Evolutionary conservation across 2,329 filamentous ascomycete genomes (phyloP).

Genomic region (Emergomyces orientalis): DNA sequence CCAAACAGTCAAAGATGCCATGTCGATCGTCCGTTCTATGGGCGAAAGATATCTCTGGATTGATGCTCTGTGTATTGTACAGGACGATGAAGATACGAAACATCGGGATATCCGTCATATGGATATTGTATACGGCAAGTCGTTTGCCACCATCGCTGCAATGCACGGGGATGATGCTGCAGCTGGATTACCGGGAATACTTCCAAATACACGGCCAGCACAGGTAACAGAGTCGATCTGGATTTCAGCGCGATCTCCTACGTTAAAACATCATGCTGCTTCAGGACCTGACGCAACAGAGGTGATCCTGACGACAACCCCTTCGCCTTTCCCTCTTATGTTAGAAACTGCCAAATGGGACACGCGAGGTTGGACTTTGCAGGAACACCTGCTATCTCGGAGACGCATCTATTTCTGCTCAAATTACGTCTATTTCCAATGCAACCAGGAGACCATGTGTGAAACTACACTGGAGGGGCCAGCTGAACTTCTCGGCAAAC

Average conservation of each 20-base stretch:
- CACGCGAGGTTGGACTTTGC: not conserved
- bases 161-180: not conserved
- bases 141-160: not conserved
- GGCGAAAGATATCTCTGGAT: not conserved
- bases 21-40: not conserved
- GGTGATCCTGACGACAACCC: not conserved
- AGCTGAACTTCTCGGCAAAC: not conserved
- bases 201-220: not conserved
- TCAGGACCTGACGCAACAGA: not conserved
- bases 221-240: not conserved
- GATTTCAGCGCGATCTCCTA: not conserved
- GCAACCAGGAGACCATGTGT: not conserved
- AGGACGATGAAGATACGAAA: not conserved
- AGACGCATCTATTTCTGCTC: not conserved
- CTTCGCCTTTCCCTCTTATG: not conserved
- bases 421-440: not conserved
- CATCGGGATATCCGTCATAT: not conserved
- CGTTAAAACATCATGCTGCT: not conserved
- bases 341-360: not conserved
- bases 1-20: not conserved
- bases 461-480: not conserved
- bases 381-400: not conserved
- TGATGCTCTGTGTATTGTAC: not conserved
- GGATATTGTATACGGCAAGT: not conserved
- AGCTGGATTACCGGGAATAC: not conserved